A percentile compares a stretch with the other conserved stretches of the same genome.
Evolutionary conservation across 345 rosid genomes (phyloP).

Genomic region (Moricandia arvensis): DNA sequence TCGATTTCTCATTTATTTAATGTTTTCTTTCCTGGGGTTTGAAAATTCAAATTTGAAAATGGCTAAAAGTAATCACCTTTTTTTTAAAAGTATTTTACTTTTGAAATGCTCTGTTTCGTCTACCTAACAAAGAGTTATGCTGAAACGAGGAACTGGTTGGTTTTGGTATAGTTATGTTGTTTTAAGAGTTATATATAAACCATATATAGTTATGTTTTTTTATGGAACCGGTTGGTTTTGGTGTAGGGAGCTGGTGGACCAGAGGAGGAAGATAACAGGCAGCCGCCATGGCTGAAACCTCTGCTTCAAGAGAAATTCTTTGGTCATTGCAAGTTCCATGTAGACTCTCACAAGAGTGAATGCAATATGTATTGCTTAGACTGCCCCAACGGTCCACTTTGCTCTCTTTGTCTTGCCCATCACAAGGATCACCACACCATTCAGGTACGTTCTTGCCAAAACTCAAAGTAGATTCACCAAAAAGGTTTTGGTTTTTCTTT

Average conservation of each 20-base stretch:
- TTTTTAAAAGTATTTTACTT: not conserved
- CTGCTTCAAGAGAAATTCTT: constrained; percentile 74
- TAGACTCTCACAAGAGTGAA: constrained; percentile 88
- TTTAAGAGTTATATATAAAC: not conserved
- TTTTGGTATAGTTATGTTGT: constrained; percentile 5
- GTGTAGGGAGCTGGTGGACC: constrained; percentile 61
- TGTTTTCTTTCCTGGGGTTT: too few relatives aligned
- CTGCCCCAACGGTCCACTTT: constrained; percentile 77
- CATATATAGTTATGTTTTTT: constrained; percentile 5
- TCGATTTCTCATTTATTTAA: not conserved
- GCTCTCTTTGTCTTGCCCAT: constrained; percentile 66
- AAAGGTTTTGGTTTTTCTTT: too few relatives aligned
- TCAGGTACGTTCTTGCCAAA: constrained; percentile 66
- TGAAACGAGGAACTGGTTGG: constrained; percentile 4
- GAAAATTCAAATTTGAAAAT: not conserved
- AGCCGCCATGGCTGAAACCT: constrained; percentile 87
- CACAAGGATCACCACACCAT: constrained; percentile 79
- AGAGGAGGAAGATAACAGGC: constrained; percentile 60
- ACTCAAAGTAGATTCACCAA: too few relatives aligned
- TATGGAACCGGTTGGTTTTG: not conserved
- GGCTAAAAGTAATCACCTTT: not conserved
- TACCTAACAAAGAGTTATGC: constrained; percentile 23
- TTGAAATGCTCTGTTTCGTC: constrained; percentile 22
- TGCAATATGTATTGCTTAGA: constrained; percentile 98
- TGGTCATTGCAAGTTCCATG: constrained; percentile 83